Base-by-base conservation (phyloP, 164 flowering plant genomes). In the Aristolochia contorta region DNA sequence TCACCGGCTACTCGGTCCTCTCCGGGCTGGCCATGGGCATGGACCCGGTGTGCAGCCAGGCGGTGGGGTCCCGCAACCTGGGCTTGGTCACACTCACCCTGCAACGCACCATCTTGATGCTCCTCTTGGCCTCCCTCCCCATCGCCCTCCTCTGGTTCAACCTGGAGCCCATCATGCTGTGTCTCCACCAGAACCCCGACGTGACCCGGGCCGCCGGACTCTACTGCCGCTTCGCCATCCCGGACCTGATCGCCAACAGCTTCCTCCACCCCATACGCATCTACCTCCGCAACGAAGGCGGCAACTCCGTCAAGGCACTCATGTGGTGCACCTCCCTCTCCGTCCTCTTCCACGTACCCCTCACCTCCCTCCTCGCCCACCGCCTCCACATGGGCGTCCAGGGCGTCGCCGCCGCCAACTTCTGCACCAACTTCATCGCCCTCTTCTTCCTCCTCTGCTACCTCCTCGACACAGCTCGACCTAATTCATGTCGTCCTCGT, bases 1-100 rank as follows among this genome's bases (percentile, higher is more conserved):
- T 92, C 76, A 86, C 89, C 22, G 96, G 96, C 68, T 87, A 92
- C 74, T 92, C 98, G 0, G 83, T 89, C 27, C 78, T 92, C 16
- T 84, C 86, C 0, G 97, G 98, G 60, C 74, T 92, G 0, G 87
- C 98, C 76, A 76, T 80, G 84, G 98, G 97, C 6, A 85, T 92
- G 97, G 98, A 92, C 47, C 89, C 98, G 14, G 63, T 92, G 7
- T 92, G 97, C 68, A 83, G 89, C 78, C 98, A 92, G 61, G 96
- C 84, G 7, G 79, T 82, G 27, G 96, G 96, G n/a, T 89, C 96
- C 3, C 64, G 62, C 46, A 87, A 89, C 68, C 68, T 64, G 9
- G 32, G 74, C 24, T 43, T 84, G 0, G 79, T 74, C 0, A 60
- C 77, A 19, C 69, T 75, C 32, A 76, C 89, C 25, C 70, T 89